A percentile compares a stretch with the other conserved stretches of the same genome.
Conservation (phyloP, 1,284 basidiomycete genomes). For the Uromyces viciae-fabae region DNA sequence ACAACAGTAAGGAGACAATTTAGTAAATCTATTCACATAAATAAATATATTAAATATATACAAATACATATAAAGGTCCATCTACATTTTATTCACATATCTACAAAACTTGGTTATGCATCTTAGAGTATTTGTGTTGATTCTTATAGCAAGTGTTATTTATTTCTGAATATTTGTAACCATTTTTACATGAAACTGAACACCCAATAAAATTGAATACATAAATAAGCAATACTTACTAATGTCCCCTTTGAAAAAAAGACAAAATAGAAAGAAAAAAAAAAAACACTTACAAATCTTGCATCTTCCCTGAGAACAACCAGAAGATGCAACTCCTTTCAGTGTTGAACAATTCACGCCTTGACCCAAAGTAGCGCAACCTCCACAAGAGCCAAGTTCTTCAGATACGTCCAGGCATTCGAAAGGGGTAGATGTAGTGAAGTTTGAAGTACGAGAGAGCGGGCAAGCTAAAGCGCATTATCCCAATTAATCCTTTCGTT, state of each 20-base stretch:
- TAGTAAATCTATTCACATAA: too few relatives aligned
- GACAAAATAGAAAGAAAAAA: background rate
- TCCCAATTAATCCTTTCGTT: background rate
- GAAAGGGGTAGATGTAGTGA: background rate
- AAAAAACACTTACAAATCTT: slow-evolving; percentile 8
- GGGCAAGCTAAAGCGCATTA: slow-evolving; percentile 6
- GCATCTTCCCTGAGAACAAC: slow-evolving; percentile 15
- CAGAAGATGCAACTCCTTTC: background rate
- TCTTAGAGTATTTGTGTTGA: too few relatives aligned
- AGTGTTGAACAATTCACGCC: slow-evolving; percentile 3
- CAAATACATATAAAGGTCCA: too few relatives aligned
- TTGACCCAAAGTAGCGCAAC: background rate
- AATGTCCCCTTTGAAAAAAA: too few relatives aligned
- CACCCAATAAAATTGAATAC: background rate
- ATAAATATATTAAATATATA: too few relatives aligned
- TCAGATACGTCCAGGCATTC: slow-evolving; percentile 16
- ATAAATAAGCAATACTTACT: background rate
- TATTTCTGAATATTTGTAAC: background rate
- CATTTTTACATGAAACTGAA: slow-evolving; percentile 4
- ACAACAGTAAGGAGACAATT: too few relatives aligned
- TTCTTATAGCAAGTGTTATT: background rate
- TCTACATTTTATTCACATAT: too few relatives aligned
- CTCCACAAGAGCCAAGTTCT: slow-evolving; percentile 17
- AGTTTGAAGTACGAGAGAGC: background rate
- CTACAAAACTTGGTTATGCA: too few relatives aligned